phyloP scores from a whole-genome alignment of 371 early-diverging fungal genomes.

The Apophysomyces ossiformis region DNA sequence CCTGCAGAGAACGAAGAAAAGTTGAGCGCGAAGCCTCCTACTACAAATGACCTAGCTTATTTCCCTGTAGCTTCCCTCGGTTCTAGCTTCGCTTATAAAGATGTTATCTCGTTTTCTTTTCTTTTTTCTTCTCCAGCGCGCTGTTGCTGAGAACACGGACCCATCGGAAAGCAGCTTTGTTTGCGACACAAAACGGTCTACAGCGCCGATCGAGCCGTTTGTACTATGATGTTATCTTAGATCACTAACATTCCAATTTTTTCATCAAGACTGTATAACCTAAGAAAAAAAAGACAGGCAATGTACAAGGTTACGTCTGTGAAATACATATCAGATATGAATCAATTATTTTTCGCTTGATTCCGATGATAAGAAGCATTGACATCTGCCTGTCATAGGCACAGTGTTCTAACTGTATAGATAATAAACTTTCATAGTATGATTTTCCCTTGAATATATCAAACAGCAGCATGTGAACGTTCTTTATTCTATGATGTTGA shows the following conservation, averaged over 20 bases:
- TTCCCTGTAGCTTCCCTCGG: too few species aligned
- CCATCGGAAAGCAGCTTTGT: background rate
- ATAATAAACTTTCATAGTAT: background rate
- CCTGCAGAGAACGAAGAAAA: background rate
- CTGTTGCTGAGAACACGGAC: background rate
- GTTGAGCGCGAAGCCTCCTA: background rate
- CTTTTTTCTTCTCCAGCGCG: too few species aligned
- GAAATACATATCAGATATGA: background rate
- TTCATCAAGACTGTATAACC: background rate
- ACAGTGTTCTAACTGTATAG: background rate
- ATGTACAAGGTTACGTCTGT: background rate
- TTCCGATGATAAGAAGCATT: constrained; percentile 2
- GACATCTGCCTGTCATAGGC: background rate
- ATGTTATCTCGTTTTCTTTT: too few species aligned
- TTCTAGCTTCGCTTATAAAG: too few species aligned
- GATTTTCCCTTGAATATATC: background rate
- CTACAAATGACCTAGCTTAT: background rate
- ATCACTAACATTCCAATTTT: background rate
- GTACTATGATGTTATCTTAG: background rate
- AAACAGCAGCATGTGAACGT: background rate
- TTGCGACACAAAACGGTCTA: constrained; percentile 2
- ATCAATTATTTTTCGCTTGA: background rate
- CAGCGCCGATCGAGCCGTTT: background rate
- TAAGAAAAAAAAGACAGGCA: background rate
- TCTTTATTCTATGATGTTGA: background rate